Conservation (phyloP, 306 rosid species). For the Hippophae tibetana region DNA sequence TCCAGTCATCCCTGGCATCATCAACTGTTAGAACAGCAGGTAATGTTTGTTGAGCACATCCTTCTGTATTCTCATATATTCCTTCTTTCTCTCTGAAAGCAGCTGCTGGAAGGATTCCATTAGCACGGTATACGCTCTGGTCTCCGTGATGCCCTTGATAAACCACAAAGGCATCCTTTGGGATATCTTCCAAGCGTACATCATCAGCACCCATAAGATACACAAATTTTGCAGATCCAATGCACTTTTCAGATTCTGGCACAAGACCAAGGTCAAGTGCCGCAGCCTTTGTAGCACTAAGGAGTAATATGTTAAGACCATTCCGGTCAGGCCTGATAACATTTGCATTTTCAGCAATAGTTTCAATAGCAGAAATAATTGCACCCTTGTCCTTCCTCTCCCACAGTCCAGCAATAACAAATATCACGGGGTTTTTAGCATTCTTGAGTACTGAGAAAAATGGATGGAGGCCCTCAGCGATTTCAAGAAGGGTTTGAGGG, state of each 20-base stretch:
- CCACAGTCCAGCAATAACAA: constrained; percentile 76
- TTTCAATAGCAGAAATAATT: constrained; percentile 55
- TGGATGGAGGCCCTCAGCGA: constrained; percentile 78
- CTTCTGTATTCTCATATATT: constrained; percentile 84
- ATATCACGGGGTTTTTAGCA: constrained; percentile 79
- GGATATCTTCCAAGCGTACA: constrained; percentile 53
- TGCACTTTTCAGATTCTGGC: constrained; percentile 71
- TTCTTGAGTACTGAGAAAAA: constrained; percentile 46
- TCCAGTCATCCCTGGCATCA: constrained; percentile 98
- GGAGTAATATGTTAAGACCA: constrained; percentile 82
- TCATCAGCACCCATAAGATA: constrained; percentile 99
- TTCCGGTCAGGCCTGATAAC: constrained; percentile 87
- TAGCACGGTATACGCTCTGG: constrained; percentile 76
- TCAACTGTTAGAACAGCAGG: constrained; percentile 98
- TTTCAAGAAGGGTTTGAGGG: constrained; percentile 74
- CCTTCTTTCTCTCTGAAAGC: constrained; percentile 99
- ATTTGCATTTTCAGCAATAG: constrained; percentile 48
- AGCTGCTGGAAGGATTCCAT: constrained; percentile 70
- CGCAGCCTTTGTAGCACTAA: constrained; percentile 92
- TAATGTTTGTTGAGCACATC: constrained; percentile 77
- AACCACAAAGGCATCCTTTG: constrained; percentile 81
- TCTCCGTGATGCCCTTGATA: constrained; percentile 99
- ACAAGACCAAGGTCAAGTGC: constrained; percentile 99
- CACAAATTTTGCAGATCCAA: constrained; percentile 74
- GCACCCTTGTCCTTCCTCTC: constrained; percentile 90